Evolutionary conservation across 208 protist species (phyloP).

Genomic region (Crithidia thermophila): DNA sequence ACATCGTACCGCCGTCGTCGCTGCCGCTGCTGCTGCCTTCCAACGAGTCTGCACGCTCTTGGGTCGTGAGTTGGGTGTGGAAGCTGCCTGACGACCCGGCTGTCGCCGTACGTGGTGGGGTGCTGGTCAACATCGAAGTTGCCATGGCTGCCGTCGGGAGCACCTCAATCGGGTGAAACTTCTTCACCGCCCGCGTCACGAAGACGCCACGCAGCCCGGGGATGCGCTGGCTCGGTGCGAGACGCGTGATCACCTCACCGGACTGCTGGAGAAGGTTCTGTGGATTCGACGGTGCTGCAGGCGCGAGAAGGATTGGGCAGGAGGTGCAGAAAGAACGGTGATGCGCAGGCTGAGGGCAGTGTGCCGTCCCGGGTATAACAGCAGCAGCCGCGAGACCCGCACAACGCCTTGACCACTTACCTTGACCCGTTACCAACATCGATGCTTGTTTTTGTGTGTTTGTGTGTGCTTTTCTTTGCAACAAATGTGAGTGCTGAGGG

Average conservation of each 20-base stretch:
- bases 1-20: not conserved
- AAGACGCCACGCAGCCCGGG: conserved; percentile 66
- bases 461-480: no score
- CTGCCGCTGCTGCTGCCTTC: not conserved
- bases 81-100: not conserved
- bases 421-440: no score
- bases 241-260: conserved; percentile 40
- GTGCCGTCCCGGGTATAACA: no score
- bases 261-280: not conserved
- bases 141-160: conserved; percentile 24
- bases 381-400: no score
- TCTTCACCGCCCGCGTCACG: conserved; percentile 53
- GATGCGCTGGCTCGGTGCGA: conserved; percentile 53
- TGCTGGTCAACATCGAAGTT: not conserved
- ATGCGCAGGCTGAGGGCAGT: no score
- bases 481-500: no score
- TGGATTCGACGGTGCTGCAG: not conserved
- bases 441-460: no score
- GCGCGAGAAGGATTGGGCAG: no score
- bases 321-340: no score
- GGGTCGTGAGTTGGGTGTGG: not conserved
- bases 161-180: conserved; percentile 76
- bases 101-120: not conserved
- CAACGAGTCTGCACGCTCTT: not conserved
- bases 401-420: no score